These are phyloP conservation scores for Phialocephala subalpina DNA, from an alignment of 2,329 filamentous ascomycete species.

Conservation along the genomic window DNA sequence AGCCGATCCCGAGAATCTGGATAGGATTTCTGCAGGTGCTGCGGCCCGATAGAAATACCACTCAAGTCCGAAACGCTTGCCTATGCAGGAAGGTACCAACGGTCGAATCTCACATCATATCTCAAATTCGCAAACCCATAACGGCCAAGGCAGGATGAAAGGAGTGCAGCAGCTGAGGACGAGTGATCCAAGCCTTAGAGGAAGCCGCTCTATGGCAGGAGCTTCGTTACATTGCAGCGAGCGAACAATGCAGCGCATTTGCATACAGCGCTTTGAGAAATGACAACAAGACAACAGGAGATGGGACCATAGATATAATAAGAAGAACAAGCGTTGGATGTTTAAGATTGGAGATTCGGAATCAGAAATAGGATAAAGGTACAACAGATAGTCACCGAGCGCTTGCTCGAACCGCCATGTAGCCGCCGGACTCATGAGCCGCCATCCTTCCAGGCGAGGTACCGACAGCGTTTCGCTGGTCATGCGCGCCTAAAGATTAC, in stretches of 20 bases:
- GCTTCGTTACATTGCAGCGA: slow-evolving; percentile 4
- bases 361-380: slow-evolving; percentile 3
- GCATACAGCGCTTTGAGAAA: neutral
- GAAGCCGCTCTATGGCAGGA: too few relatives aligned
- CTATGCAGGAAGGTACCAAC: neutral
- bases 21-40: slow-evolving; percentile 5
- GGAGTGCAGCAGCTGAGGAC: neutral
- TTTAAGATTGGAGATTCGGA: neutral
- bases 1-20: neutral
- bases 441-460: neutral
- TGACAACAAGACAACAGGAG: neutral
- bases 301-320: slow-evolving; percentile 7
- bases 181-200: neutral
- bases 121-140: neutral
- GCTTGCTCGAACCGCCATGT: slow-evolving; percentile 17
- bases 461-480: slow-evolving; percentile 12
- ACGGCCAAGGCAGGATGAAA: neutral
- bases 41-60: slow-evolving; percentile 15
- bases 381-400: neutral
- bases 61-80: neutral
- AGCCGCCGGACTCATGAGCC: slow-evolving; percentile 7
- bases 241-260: slow-evolving; percentile 1
- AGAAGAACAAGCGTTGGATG: neutral
- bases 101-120: slow-evolving; percentile 5
- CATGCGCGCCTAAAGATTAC: slow-evolving; percentile 8